Conservation (phyloP, 2,329 filamentous ascomycete genomes). For the Akanthomyces lecanii region DNA sequence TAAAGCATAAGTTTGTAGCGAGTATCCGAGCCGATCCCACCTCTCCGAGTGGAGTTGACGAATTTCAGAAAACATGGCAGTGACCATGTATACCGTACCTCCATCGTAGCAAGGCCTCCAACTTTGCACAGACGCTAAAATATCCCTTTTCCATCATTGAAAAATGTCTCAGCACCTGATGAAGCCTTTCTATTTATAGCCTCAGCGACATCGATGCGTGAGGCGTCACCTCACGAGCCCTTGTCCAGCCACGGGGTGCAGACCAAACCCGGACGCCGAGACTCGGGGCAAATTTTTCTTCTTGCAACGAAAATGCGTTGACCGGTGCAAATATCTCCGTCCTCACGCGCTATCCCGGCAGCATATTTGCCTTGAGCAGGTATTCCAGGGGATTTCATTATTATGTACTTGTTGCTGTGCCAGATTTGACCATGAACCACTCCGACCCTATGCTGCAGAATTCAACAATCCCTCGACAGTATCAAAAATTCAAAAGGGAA, state of each 20-base stretch:
- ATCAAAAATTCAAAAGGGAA: not conserved
- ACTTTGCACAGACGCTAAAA: not conserved
- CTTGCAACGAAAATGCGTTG: not conserved
- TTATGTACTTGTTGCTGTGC: conserved; percentile 15
- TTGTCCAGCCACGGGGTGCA: no score
- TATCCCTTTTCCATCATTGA: not conserved
- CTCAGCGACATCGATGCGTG: no score
- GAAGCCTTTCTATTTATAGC: not conserved
- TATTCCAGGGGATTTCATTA: conserved; percentile 9
- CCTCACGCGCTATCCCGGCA: not conserved
- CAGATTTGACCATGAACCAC: not conserved
- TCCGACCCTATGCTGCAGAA: not conserved
- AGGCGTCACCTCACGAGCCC: no score
- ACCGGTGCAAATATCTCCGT: not conserved
- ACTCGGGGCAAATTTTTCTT: no score
- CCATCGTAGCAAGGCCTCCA: not conserved
- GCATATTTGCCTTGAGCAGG: not conserved
- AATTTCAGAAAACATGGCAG: no score
- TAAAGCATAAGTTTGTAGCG: no score
- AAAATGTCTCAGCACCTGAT: not conserved
- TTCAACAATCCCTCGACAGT: not conserved
- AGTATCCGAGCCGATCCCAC: no score
- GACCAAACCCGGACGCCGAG: no score
- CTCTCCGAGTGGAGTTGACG: no score
- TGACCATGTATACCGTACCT: no score